These are phyloP conservation scores for Juncus inflexus DNA, from an alignment of 176 grass and related monocot genomes.

Conservation along the genomic window DNA sequence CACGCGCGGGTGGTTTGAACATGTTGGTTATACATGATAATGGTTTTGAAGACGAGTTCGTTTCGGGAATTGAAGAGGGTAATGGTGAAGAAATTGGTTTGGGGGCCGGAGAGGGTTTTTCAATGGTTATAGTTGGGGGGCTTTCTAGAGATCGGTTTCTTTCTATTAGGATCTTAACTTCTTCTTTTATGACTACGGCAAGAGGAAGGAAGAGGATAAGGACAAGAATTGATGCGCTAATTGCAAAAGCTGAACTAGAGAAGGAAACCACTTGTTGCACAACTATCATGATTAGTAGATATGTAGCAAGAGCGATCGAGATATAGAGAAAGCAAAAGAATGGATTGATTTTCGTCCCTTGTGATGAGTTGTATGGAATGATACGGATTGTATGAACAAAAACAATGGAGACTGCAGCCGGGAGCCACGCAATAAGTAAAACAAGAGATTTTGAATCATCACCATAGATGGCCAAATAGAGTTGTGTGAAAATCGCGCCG, in stretches of 20 bases:
- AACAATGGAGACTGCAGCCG: slow-evolving; percentile 53
- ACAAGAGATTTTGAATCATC: slow-evolving; percentile 50
- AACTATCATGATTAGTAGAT: slow-evolving; percentile 55
- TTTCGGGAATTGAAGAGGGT: not conserved
- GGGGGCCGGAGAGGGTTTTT: not conserved
- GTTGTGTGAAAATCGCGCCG: slow-evolving; percentile 75
- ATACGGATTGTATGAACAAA: slow-evolving; percentile 73
- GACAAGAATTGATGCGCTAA: slow-evolving; percentile 37
- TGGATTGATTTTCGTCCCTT: slow-evolving; percentile 27
- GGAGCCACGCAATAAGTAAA: slow-evolving; percentile 68
- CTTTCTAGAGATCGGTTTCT: slow-evolving; percentile 22
- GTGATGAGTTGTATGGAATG: slow-evolving; percentile 31
- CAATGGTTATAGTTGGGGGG: slow-evolving; percentile 35
- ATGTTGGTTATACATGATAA: slow-evolving; percentile 22
- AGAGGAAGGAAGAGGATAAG: slow-evolving; percentile 62
- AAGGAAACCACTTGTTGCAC: slow-evolving; percentile 32
- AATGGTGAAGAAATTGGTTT: not conserved
- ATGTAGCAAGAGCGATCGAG: slow-evolving; percentile 58
- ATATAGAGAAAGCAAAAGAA: slow-evolving; percentile 90
- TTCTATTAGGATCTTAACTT: slow-evolving; percentile 46
- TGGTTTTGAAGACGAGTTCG: not conserved
- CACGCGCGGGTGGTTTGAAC: slow-evolving; percentile 45
- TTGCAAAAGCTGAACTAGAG: slow-evolving; percentile 21
- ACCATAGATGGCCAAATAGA: slow-evolving; percentile 56
- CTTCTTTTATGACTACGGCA: slow-evolving; percentile 57